Conservation (phyloP, 2,329 filamentous ascomycete species). For the Ustilaginoidea virens region DNA sequence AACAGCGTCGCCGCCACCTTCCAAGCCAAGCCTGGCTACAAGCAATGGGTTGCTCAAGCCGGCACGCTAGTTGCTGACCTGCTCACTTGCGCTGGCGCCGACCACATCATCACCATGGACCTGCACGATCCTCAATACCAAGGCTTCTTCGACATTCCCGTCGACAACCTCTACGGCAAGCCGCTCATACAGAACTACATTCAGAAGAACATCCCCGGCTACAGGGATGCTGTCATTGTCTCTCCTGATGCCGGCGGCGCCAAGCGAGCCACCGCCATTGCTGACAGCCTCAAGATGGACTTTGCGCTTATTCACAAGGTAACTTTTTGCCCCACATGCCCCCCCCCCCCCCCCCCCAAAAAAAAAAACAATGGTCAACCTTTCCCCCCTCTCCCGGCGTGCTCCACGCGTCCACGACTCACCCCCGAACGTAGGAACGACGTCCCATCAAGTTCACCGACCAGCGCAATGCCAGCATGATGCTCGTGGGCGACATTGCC, state of each 20-base stretch:
- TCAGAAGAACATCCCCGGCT: slow-evolving; percentile 70
- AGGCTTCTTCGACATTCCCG: slow-evolving; percentile 96
- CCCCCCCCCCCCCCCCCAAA: slow-evolving; percentile 10
- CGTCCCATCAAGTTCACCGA: slow-evolving; percentile 78
- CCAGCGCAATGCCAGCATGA: slow-evolving; percentile 86
- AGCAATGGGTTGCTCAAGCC: slow-evolving; percentile 96
- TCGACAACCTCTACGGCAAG: slow-evolving; percentile 90
- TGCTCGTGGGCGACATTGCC: slow-evolving; percentile 78
- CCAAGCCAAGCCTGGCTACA: slow-evolving; percentile 81
- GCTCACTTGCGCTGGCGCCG: slow-evolving; percentile 85
- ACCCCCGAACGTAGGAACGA: slow-evolving; percentile 49
- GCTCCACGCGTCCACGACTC: slow-evolving; percentile 16
- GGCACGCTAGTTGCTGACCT: slow-evolving; percentile 90
- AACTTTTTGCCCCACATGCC: slow-evolving; percentile 6
- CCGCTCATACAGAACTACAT: slow-evolving; percentile 57
- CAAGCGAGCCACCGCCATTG: slow-evolving; percentile 89
- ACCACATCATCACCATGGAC: slow-evolving; percentile 97
- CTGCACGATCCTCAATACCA: slow-evolving; percentile 94
- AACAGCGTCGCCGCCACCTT: slow-evolving; percentile 36
- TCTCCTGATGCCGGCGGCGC: slow-evolving; percentile 93
- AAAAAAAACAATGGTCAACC: no score
- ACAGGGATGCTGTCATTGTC: slow-evolving; percentile 78
- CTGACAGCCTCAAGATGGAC: slow-evolving; percentile 81
- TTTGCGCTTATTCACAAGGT: slow-evolving; percentile 98
- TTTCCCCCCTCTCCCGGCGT: no score